Evolutionary conservation across 2,329 filamentous ascomycete species (phyloP), one percentile per base, ranked within the genome.

Genomic region (Pseudocercospora fijiensis): DNA sequence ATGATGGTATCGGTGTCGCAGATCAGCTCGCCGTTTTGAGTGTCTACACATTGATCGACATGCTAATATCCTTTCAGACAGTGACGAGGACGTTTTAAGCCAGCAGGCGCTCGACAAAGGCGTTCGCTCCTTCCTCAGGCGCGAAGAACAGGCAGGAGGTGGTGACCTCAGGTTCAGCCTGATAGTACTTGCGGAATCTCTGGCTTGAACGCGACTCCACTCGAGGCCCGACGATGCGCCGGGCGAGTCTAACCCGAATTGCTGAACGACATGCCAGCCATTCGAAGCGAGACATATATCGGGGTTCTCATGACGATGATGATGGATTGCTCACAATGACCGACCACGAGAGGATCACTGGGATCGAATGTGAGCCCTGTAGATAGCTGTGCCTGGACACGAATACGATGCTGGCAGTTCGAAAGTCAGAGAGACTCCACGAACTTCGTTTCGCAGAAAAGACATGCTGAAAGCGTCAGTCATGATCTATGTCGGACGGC

Each of bases 51-150:
- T n/a, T n/a, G 33, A 8, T 33, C 10, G 30, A 4, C 10, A 33
- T 13, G 30, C 30, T 33, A 10, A 30, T 10, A 30, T 4, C 11
- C 28, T 2, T 30, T 30, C 11, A 37, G 33, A 16, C 11, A n/a
- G 33, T 4, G 80, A 78, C 4, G 80, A 83, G 33, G 81, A 83
- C 72, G 80, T 83, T 61, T 73, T 83, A 62, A 92, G 90, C 75
- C 83, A 89, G 62, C 88, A 85, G 76, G 93, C 91, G 8, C 78
- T 97, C 72, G 82, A 87, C 30, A 76, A 92, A 72, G 92, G 93
- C 1, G 83, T 88, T 1, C 79, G 83, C 68, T 80, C 79, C 59
- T 88, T 89, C 65, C 76, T 89, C 74, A 83, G 82, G 75, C 79
- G 82, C 26, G 86, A 88, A 73, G 76, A 79, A 58, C 79, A 81